These are phyloP conservation scores for Entophlyctis helioformis DNA, from an alignment of 192 early-diverging fungal species.

Conservation along the genomic window DNA sequence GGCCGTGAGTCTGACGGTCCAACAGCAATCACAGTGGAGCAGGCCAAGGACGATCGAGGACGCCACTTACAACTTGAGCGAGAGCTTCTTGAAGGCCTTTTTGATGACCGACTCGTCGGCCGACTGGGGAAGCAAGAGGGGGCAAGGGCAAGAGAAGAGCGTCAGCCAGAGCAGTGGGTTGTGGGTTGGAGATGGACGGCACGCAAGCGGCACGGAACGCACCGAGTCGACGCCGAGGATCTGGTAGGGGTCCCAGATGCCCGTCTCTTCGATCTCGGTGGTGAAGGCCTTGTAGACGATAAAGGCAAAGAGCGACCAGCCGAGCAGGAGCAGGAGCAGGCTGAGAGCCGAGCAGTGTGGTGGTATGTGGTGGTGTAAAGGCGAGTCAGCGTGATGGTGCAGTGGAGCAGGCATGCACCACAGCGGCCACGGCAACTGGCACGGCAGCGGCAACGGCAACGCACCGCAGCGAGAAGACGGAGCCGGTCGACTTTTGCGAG, in stretches of 20 bases:
- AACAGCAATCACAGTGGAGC: too few species aligned
- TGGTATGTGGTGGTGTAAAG: too few species aligned
- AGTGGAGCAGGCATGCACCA: too few species aligned
- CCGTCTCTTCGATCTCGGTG: constrained; percentile 50
- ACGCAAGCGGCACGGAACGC: constrained; percentile 3
- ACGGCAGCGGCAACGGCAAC: too few species aligned
- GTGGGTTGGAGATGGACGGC: neutral
- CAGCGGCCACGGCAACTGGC: too few species aligned
- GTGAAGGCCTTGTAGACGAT: constrained; percentile 51
- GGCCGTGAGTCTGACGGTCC: too few species aligned
- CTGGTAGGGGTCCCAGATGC: constrained; percentile 88
- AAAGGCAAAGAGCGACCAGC: constrained; percentile 58
- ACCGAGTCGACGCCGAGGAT: constrained; percentile 71
- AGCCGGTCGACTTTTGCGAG: too few species aligned
- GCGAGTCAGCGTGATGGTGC: too few species aligned
- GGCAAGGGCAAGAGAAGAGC: neutral
- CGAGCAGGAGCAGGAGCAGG: constrained; percentile 28
- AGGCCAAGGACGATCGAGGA: neutral
- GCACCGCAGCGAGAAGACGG: too few species aligned
- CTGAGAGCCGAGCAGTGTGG: constrained; percentile 33
- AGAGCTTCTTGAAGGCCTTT: constrained; percentile 57
- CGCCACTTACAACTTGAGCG: constrained; percentile 34
- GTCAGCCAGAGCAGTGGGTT: neutral
- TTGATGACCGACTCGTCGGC: constrained; percentile 47
- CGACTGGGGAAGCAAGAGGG: constrained; percentile 6